phyloP scores from a whole-genome alignment of 2,329 filamentous ascomycete genomes.

The Simplicillium aogashimaense region DNA sequence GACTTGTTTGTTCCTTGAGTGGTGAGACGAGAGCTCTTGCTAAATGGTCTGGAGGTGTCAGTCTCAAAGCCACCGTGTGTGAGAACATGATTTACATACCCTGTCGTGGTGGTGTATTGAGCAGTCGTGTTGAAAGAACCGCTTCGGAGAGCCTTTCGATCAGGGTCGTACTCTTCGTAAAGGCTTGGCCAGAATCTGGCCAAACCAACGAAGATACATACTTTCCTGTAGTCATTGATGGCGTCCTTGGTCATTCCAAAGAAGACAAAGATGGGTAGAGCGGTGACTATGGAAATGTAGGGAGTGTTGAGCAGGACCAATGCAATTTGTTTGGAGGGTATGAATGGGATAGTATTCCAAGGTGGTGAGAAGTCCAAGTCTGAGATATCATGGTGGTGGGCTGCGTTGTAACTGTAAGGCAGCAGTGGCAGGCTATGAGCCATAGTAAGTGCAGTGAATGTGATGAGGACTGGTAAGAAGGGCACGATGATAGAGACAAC shows the following conservation, averaged over 20 bases:
- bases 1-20: too few species aligned
- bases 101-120: not conserved
- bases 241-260: conserved; percentile 48
- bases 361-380: conserved; percentile 10
- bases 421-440: not conserved
- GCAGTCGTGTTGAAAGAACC: not conserved
- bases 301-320: conserved; percentile 32
- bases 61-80: not conserved
- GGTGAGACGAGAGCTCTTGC: too few species aligned
- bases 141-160: conserved; percentile 10
- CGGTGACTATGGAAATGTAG: conserved; percentile 38
- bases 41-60: too few species aligned
- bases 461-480: conserved; percentile 35
- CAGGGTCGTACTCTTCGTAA: conserved; percentile 26
- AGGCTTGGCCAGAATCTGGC: conserved; percentile 32
- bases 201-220: conserved; percentile 28
- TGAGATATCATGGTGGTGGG: too few species aligned
- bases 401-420: conserved; percentile 26
- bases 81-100: not conserved
- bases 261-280: conserved; percentile 38
- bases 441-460: too few species aligned
- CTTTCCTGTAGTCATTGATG: conserved; percentile 34
- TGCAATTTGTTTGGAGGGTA: conserved; percentile 27
- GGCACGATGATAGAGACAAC: conserved; percentile 39
- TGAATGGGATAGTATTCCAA: conserved; percentile 37